Conservation (phyloP, 2,329 filamentous ascomycete species). For the Pseudomassariella vexata region DNA sequence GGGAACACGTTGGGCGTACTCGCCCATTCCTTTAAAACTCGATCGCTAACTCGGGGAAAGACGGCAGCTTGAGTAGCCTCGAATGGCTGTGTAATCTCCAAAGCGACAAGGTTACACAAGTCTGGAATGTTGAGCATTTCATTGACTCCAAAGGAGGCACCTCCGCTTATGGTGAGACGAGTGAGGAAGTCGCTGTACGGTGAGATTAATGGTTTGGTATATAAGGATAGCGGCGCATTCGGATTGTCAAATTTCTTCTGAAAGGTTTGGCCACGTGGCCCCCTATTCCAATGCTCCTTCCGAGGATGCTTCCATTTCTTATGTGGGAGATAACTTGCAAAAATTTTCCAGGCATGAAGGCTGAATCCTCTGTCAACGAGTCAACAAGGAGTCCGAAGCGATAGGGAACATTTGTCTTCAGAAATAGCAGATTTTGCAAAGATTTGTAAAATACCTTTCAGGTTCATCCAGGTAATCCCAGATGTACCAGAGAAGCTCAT, state of each 20-base stretch:
- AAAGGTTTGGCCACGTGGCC: no score
- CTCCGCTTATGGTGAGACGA: slow-evolving; percentile 17
- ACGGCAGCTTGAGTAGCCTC: slow-evolving; percentile 15
- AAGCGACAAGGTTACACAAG: slow-evolving; percentile 40
- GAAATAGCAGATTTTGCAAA: neutral
- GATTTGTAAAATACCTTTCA: neutral
- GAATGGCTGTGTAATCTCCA: slow-evolving; percentile 38
- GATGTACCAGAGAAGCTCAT: slow-evolving; percentile 1
- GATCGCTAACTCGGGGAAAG: slow-evolving; percentile 36
- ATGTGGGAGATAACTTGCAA: neutral
- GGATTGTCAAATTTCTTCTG: neutral
- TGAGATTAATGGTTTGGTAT: slow-evolving; percentile 31
- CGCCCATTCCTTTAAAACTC: slow-evolving; percentile 40
- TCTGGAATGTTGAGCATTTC: slow-evolving; percentile 35
- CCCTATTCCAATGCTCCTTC: no score
- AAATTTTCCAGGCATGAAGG: slow-evolving; percentile 4
- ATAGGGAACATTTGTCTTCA: neutral
- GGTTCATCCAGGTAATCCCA: neutral
- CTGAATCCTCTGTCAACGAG: neutral
- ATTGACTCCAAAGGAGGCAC: slow-evolving; percentile 15
- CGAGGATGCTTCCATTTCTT: neutral
- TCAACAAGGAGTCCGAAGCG: neutral
- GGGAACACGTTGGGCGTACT: slow-evolving; percentile 37
- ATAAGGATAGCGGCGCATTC: slow-evolving; percentile 21
- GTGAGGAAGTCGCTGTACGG: slow-evolving; percentile 22